These are phyloP conservation scores for Uronychia setigera DNA, from an alignment of 73 alveolate species.

Conservation along the genomic window DNA sequence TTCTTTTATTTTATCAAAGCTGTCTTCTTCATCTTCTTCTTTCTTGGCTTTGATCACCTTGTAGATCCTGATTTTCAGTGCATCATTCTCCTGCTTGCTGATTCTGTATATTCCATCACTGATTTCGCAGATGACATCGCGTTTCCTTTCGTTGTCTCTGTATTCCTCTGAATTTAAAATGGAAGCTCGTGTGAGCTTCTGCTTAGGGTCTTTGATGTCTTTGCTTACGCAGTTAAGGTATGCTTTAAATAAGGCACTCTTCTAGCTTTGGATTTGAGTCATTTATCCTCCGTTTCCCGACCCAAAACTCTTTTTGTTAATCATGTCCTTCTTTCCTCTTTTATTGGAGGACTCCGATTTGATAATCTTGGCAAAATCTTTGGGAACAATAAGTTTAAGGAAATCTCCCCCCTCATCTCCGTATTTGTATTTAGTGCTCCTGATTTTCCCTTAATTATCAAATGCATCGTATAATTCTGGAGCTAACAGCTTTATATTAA, in stretches of 20 bases:
- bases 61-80: neutral
- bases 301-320: neutral
- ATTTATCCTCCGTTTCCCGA: too few relatives aligned
- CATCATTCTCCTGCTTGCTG: neutral
- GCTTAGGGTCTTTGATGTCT: neutral
- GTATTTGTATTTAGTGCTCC: neutral
- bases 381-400: neutral
- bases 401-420: neutral
- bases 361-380: neutral
- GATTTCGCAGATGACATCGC: neutral
- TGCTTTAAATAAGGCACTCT: neutral
- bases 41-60: neutral
- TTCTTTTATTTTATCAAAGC: neutral
- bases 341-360: neutral
- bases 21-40: neutral
- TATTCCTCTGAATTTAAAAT: neutral
- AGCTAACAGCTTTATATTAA: conserved; percentile 30
- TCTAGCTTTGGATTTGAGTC: neutral
- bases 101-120: neutral
- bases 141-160: neutral
- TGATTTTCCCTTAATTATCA: neutral
- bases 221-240: neutral
- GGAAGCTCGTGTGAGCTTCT: neutral
- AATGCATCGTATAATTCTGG: conserved; percentile 34
- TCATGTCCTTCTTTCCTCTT: neutral